These are phyloP conservation scores for Poa pratensis DNA, from an alignment of 176 grass and related monocot species.

Conservation along the genomic window DNA sequence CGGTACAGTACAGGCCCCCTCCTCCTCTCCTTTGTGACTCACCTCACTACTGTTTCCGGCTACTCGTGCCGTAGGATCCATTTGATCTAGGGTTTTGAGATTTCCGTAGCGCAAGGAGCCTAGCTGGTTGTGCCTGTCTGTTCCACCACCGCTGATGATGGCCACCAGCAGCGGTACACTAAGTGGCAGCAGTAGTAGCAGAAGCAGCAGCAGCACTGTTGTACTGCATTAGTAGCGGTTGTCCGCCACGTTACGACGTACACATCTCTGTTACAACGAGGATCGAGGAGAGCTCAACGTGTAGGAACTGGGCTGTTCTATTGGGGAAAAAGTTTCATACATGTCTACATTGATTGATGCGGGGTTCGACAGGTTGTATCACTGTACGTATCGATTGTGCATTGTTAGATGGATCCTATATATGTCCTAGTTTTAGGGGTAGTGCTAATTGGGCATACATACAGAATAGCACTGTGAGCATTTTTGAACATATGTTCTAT, in stretches of 20 bases:
- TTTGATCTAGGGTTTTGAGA: slow-evolving; percentile 38
- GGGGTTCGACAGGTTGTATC: background rate
- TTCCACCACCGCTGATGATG: background rate
- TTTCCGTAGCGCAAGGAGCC: background rate
- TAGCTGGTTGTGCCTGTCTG: background rate
- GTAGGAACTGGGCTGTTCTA: background rate
- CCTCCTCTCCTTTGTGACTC: background rate
- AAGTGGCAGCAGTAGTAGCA: background rate
- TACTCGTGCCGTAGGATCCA: background rate
- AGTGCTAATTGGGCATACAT: background rate
- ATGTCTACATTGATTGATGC: background rate
- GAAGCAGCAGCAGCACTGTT: background rate
- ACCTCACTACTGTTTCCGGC: background rate
- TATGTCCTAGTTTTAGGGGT: background rate
- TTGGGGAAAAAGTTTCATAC: background rate
- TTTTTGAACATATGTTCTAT: background rate
- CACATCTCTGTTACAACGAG: background rate
- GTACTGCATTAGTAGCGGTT: background rate
- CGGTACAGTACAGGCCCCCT: background rate
- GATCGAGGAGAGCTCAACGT: background rate
- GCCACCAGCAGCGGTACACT: background rate
- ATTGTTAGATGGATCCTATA: slow-evolving; percentile 12
- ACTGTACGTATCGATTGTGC: background rate
- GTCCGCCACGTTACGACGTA: background rate
- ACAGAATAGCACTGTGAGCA: background rate